Percentiles rank a stretch among this genome's conserved stretches.
Evolutionary conservation across 2,329 filamentous ascomycete genomes (phyloP).

Genomic region (Penicillium palitans): DNA sequence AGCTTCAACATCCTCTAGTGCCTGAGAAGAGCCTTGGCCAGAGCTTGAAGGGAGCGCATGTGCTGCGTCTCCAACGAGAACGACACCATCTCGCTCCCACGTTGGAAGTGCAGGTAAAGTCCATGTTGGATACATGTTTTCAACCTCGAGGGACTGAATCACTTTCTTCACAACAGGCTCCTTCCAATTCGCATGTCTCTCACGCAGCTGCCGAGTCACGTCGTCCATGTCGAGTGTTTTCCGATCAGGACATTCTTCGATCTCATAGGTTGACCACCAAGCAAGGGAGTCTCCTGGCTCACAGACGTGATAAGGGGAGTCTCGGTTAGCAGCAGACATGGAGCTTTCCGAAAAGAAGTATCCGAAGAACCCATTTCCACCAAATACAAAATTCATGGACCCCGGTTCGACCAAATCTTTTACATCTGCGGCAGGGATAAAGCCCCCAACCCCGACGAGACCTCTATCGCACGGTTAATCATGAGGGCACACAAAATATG

Average conservation of each 20-base stretch:
- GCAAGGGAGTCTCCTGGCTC: constrained; percentile 36
- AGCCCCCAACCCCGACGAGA: constrained; percentile 50
- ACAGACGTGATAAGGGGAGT: constrained; percentile 29
- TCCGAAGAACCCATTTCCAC: constrained; percentile 54
- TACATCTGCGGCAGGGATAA: constrained; percentile 37
- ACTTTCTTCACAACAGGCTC: constrained; percentile 48
- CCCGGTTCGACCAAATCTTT: constrained; percentile 35
- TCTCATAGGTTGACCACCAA: constrained; percentile 51
- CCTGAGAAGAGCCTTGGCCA: background rate
- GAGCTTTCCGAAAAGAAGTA: constrained; percentile 43
- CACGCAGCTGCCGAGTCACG: constrained; percentile 39
- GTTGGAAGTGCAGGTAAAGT: constrained; percentile 49
- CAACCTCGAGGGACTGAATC: constrained; percentile 40
- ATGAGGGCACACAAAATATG: background rate
- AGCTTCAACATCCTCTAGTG: background rate
- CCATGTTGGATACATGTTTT: constrained; percentile 52
- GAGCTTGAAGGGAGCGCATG: background rate
- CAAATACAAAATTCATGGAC: constrained; percentile 48
- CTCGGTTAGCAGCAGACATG: constrained; percentile 19
- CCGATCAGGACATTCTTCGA: constrained; percentile 34
- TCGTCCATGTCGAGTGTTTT: constrained; percentile 33
- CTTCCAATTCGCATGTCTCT: constrained; percentile 48
- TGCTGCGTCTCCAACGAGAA: constrained; percentile 26
- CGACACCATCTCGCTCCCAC: constrained; percentile 51
- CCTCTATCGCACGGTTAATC: constrained; percentile 28